Percentiles rank a stretch among this genome's conserved stretches.
phyloP scores from a whole-genome alignment of 192 early-diverging fungal species.

The Paraglomus occultum region DNA sequence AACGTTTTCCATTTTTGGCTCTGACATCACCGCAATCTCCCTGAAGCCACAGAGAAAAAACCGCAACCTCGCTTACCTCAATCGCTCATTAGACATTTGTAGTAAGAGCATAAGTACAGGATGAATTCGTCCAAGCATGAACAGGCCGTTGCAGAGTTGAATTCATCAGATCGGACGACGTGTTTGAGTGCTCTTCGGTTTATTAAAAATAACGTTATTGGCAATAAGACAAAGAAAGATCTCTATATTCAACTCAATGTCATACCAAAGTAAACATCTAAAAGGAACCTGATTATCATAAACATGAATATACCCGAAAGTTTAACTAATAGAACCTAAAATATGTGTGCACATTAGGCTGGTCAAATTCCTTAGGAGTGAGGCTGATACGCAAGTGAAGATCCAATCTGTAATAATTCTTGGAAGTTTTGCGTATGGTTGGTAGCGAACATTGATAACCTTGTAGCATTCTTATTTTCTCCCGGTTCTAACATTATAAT shows the following conservation, averaged over 20 bases:
- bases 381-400: conserved; percentile 43
- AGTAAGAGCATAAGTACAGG: not conserved
- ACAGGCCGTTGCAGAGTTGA: conserved; percentile 50
- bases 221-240: conserved; percentile 78
- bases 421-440: conserved; percentile 70
- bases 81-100: no score
- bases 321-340: no score
- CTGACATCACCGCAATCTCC: no score
- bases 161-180: conserved; percentile 40
- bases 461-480: no score
- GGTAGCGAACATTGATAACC: conserved; percentile 2
- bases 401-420: conserved; percentile 66
- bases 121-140: conserved; percentile 58
- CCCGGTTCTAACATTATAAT: not conserved
- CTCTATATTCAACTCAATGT: conserved; percentile 64
- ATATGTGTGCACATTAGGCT: conserved; percentile 40
- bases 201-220: conserved; percentile 84
- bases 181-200: conserved; percentile 58
- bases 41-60: no score
- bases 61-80: no score
- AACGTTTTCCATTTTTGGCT: no score
- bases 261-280: conserved; percentile 48
- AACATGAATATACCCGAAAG: not conserved
- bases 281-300: not conserved
- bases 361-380: conserved; percentile 51